A percentile compares a stretch with the other conserved stretches of the same genome.
These are phyloP conservation scores for Fusarium hostae DNA, from an alignment of 2,329 filamentous ascomycete species.

Conservation along the genomic window DNA sequence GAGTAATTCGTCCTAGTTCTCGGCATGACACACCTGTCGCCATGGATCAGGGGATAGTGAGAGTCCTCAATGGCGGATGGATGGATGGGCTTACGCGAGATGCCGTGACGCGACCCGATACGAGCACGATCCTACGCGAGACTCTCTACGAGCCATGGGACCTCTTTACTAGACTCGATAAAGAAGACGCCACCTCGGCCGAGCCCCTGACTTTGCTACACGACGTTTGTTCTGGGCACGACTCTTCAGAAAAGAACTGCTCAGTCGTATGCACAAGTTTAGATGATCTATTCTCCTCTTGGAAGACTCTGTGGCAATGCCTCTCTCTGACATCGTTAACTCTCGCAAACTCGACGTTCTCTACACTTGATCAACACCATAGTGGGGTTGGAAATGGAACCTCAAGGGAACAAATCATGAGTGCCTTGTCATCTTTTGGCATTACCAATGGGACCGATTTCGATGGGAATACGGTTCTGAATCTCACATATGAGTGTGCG, in stretches of 20 bases:
- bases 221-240: background rate
- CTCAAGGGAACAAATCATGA: background rate
- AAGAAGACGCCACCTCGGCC: accelerated
- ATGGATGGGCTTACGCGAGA: background rate
- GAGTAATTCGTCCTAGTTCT: too few species aligned
- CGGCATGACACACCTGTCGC: background rate
- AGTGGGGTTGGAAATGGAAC: accelerated
- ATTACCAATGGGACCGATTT: background rate
- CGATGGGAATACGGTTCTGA: background rate
- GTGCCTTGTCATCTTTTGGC: background rate
- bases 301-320: conserved; percentile 16
- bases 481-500: conserved; percentile 12
- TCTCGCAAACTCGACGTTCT: background rate
- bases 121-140: background rate
- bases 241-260: background rate
- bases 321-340: background rate
- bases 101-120: conserved; percentile 2
- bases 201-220: background rate
- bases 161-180: background rate
- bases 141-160: background rate
- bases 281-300: background rate
- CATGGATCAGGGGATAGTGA: background rate
- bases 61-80: background rate
- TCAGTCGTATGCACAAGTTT: background rate
- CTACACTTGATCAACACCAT: background rate